A percentile compares a stretch with the other conserved stretches of the same genome.
These are phyloP conservation scores for Plasmopara halstedii DNA, from an alignment of 352 stramenopile genomes.

Conservation along the genomic window DNA sequence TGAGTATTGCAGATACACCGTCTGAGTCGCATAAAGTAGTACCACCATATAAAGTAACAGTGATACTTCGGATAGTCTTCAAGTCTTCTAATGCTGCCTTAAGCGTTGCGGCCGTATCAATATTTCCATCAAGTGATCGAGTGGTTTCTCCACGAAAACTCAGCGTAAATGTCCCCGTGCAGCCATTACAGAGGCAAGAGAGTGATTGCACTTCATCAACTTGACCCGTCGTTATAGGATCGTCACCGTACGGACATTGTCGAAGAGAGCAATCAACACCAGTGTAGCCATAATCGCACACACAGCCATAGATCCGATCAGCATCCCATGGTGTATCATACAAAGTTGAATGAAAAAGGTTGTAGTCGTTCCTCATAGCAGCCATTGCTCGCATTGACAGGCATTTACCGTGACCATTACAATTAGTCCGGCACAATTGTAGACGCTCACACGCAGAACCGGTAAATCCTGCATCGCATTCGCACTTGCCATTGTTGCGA, in stretches of 20 bases:
- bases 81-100: conserved; percentile 41
- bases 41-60: conserved; percentile 39
- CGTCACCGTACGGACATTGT: conserved; percentile 83
- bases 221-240: conserved; percentile 68
- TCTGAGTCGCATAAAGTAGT: conserved; percentile 35
- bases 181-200: conserved; percentile 54
- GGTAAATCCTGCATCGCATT: conserved; percentile 70
- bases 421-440: conserved; percentile 70
- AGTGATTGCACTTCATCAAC: conserved; percentile 75
- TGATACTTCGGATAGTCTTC: conserved; percentile 41
- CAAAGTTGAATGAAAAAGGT: conserved; percentile 44
- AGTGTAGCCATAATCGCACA: conserved; percentile 86
- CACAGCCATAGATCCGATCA: conserved; percentile 73
- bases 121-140: conserved; percentile 25
- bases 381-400: conserved; percentile 59
- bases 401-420: conserved; percentile 87
- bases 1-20: conserved; percentile 54
- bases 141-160: conserved; percentile 52
- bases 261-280: conserved; percentile 80
- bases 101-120: conserved; percentile 39
- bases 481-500: conserved; percentile 56
- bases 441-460: conserved; percentile 58
- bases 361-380: conserved; percentile 48
- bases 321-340: conserved; percentile 78
- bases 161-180: conserved; percentile 52